phyloP scores from a whole-genome alignment of 805 yeast species.

The Myxozyma geophila region DNA sequence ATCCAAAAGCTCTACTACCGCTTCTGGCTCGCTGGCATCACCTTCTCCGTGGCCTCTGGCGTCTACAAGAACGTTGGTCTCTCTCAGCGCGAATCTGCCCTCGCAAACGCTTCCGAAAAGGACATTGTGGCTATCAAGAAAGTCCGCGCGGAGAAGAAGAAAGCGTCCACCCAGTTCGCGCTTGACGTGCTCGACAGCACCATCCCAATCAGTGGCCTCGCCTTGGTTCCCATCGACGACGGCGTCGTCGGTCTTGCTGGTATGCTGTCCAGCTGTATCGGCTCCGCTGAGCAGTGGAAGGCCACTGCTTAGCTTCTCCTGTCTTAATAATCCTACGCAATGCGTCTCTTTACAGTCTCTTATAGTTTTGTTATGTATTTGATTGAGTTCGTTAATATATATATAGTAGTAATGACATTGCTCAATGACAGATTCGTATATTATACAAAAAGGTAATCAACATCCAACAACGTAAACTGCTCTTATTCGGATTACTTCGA shows the following conservation, averaged over 20 bases:
- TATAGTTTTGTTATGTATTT: not conserved
- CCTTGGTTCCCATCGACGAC: slow-evolving; percentile 65
- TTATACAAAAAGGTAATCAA: not conserved
- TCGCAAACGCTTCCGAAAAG: slow-evolving; percentile 45
- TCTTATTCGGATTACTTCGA: not conserved
- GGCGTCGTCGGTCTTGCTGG: slow-evolving; percentile 87
- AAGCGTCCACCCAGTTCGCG: slow-evolving; percentile 64
- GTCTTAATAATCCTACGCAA: not conserved
- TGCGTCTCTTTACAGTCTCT: not conserved
- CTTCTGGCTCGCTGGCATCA: slow-evolving; percentile 77
- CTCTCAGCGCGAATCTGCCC: slow-evolving; percentile 46
- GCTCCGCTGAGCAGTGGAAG: slow-evolving; percentile 50
- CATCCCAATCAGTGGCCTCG: slow-evolving; percentile 73
- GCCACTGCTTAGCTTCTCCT: slow-evolving; percentile 21
- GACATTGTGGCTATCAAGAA: slow-evolving; percentile 48
- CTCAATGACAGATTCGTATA: not conserved
- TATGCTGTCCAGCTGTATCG: slow-evolving; percentile 75
- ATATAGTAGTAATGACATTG: not conserved
- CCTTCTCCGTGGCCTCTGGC: slow-evolving; percentile 65
- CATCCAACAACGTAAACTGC: not conserved
- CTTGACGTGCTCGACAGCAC: slow-evolving; percentile 79
- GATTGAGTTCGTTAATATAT: not conserved
- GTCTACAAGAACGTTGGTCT: slow-evolving; percentile 58
- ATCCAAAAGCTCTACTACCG: slow-evolving; percentile 64
- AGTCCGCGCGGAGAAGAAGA: slow-evolving; percentile 50